Conservation (phyloP, 1,284 basidiomycete species). For the Boletellus deceptivus region DNA sequence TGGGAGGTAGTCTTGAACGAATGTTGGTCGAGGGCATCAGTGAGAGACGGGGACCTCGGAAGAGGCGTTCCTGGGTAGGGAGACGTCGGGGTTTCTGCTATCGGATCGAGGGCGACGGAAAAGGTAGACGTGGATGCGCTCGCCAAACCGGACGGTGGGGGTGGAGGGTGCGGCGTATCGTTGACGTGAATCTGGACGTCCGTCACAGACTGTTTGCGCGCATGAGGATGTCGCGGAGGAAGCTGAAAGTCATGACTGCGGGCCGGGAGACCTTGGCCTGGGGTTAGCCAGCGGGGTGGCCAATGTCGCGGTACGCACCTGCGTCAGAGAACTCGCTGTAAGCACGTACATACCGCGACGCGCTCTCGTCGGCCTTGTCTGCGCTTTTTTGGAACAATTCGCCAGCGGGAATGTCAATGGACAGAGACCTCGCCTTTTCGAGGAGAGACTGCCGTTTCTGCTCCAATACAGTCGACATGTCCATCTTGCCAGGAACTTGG, state of each 20-base stretch:
- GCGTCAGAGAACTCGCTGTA: slow-evolving; percentile 29
- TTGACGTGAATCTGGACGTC: slow-evolving; percentile 51
- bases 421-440: slow-evolving; percentile 53
- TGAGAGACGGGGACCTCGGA: slow-evolving; percentile 25
- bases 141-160: slow-evolving; percentile 33
- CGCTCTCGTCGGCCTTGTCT: slow-evolving; percentile 1
- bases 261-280: slow-evolving; percentile 21
- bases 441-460: slow-evolving; percentile 30
- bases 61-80: slow-evolving; percentile 43
- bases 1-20: slow-evolving; percentile 15
- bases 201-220: slow-evolving; percentile 67
- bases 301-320: slow-evolving; percentile 11
- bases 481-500: slow-evolving; percentile 22
- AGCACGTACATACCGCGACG: slow-evolving; percentile 29
- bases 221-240: slow-evolving; percentile 68
- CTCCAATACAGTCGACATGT: slow-evolving; percentile 28
- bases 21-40: slow-evolving; percentile 16
- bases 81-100: slow-evolving; percentile 51
- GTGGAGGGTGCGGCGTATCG: slow-evolving; percentile 31
- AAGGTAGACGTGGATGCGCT: slow-evolving; percentile 57
- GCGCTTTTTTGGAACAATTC: slow-evolving; percentile 35
- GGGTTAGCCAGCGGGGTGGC: slow-evolving; percentile 7
- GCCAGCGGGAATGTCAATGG: slow-evolving; percentile 50
- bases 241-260: slow-evolving; percentile 53
- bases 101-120: slow-evolving; percentile 66